Conservation (phyloP, 495 filamentous ascomycete genomes). For the Neurospora sp. region DNA sequence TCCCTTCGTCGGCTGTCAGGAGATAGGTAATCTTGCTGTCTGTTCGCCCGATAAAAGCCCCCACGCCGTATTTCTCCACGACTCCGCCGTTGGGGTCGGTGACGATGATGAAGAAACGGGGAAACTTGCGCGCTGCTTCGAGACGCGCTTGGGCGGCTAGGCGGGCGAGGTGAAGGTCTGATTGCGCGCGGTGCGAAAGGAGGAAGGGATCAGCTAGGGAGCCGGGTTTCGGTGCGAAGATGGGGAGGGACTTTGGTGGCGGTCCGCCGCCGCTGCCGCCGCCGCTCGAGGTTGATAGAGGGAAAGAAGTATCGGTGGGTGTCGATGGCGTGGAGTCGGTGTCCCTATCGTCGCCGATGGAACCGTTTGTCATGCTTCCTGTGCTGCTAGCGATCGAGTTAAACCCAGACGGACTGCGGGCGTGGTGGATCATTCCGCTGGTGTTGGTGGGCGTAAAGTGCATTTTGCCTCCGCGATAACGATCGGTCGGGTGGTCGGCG, state of each 20-base stretch:
- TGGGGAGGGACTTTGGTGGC: slow-evolving; percentile 28
- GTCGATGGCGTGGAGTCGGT: slow-evolving; percentile 3
- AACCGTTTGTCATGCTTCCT: not conserved
- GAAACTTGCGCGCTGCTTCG: slow-evolving; percentile 40
- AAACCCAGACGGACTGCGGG: not conserved
- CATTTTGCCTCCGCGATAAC: slow-evolving; percentile 22
- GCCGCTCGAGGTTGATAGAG: not conserved
- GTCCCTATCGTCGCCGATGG: not conserved
- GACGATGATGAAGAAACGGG: slow-evolving; percentile 43
- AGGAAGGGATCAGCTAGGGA: slow-evolving; percentile 11
- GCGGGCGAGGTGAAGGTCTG: slow-evolving; percentile 40
- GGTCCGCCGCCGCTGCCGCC: not conserved
- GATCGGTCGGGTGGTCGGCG: slow-evolving; percentile 26
- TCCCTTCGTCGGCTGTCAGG: slow-evolving; percentile 40
- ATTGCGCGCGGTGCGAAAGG: slow-evolving; percentile 23
- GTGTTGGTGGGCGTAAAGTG: slow-evolving; percentile 3
- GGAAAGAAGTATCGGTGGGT: slow-evolving; percentile 6
- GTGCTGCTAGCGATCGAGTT: not conserved
- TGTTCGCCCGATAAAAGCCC: slow-evolving; percentile 48
- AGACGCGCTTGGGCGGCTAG: slow-evolving; percentile 47
- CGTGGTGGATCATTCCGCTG: not conserved
- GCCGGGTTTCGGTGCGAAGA: slow-evolving; percentile 30
- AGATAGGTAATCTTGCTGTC: slow-evolving; percentile 48
- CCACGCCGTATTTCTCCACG: slow-evolving; percentile 38
- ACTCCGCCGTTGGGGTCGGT: slow-evolving; percentile 39